Conservation (phyloP, 345 rosid species). For the Eucalyptus guilfoylei region DNA sequence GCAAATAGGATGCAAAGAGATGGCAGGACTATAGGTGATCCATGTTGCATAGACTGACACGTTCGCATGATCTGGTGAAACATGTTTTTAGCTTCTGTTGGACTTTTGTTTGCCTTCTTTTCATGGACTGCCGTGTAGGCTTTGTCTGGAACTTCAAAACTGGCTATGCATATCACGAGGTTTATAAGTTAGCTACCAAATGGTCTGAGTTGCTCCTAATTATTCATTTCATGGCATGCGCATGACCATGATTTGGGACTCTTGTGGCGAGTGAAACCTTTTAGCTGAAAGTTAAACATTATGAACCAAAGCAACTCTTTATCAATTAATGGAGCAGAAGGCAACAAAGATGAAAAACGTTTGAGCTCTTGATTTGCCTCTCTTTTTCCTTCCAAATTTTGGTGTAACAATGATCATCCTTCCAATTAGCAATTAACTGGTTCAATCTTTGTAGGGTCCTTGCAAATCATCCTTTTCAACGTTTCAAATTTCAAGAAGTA, state of each 20-base stretch:
- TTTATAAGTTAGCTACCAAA: not conserved
- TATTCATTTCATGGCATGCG: not conserved
- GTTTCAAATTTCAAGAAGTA: constrained; percentile 36
- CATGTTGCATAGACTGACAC: not conserved
- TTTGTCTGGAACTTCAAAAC: not conserved
- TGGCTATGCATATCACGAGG: not conserved
- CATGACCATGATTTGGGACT: not conserved
- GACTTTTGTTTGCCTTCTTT: not conserved
- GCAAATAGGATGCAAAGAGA: not conserved
- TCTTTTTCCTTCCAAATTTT: not conserved
- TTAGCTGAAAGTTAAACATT: not conserved
- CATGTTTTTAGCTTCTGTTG: not conserved
- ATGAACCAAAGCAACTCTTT: not conserved
- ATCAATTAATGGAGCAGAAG: not conserved
- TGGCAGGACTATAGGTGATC: not conserved
- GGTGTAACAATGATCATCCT: not conserved
- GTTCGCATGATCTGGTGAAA: not conserved
- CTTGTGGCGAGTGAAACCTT: not conserved
- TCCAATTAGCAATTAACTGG: not conserved
- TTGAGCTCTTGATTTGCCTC: not conserved
- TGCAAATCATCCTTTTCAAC: constrained; percentile 47
- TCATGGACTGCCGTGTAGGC: not conserved
- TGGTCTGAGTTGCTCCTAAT: not conserved
- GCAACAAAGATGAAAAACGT: not conserved
- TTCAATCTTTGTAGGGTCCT: constrained; percentile 30